Conservation (phyloP, 129 eudicot species). For the Helichrysum umbraculigerum region DNA sequence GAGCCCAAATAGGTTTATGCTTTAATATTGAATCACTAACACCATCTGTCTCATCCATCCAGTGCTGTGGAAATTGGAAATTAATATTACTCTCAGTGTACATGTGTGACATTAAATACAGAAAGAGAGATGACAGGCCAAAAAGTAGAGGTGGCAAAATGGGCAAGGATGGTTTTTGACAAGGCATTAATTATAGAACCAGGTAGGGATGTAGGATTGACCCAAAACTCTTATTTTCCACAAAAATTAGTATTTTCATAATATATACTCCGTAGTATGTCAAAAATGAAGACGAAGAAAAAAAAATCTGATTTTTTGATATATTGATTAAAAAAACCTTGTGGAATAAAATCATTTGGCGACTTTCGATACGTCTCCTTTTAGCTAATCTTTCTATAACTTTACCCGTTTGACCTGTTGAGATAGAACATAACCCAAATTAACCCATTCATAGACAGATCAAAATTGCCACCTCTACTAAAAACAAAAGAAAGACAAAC, state of each 20-base stretch:
- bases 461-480: not conserved
- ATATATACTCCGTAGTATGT: not conserved
- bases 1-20: slow-evolving; percentile 85
- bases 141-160: not conserved
- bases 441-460: not conserved
- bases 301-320: not conserved
- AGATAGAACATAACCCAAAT: not conserved
- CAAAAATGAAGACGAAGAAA: not conserved
- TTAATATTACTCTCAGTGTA: slow-evolving; percentile 20
- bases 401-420: not conserved
- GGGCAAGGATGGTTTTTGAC: not conserved
- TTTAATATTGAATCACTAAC: slow-evolving; percentile 76
- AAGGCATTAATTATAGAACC: not conserved
- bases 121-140: not conserved
- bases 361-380: not conserved
- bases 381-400: not conserved
- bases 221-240: not conserved
- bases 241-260: not conserved
- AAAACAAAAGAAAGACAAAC: not conserved
- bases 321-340: not conserved
- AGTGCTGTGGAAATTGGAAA: slow-evolving; percentile 51
- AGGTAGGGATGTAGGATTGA: not conserved
- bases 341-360: not conserved
- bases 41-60: slow-evolving; percentile 68
- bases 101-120: not conserved